Evolutionary conservation across 331 rosid genomes (phyloP), one percentile per base, ranked within the genome.

Genomic region (Malus hybrid): DNA sequence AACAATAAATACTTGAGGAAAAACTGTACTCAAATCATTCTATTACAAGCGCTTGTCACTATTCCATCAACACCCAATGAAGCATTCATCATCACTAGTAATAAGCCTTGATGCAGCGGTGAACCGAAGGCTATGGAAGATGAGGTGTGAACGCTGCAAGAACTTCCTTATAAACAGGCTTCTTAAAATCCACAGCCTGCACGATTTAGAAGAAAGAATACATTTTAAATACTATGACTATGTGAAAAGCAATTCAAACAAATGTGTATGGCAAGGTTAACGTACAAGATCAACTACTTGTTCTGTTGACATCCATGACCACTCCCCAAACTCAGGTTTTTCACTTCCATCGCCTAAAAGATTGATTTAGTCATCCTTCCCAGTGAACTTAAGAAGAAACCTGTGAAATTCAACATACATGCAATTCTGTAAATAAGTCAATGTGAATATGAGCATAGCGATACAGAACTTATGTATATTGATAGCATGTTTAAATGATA

Each of bases 271-370:
- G 61, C 56, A 70, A 69, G 13, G 77, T 73, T 64, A 76, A 86
- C 99, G 55, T 76, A 94, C 99, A 31, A 36, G 87, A 69, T 92
- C 90, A 67, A 85, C 61, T 46, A 87, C 18, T 81, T 90, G 79
- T 67, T 92, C 90, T 0, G 96, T 80, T 39, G 96, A 74, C 65
- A 88, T 75, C 99, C 99, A 94, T 34, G 92, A 84, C 99, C 97
- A 94, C 64, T 94, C 81, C 18, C 99, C 99, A 76, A 94, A 94
- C 90, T 90, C 99, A 34, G 97, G 76, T 82, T 90, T 94, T 86
- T 85, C 97, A 6, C 92, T 90, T 32, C 97, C 98, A 83, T 94
- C 96, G 55, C 98, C 98, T 80, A 88, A 81, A 77, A 94, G 96
- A 87, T 94, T 90, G 76, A 94, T 80, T 80, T 94, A 96, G 81